Base-by-base conservation (phyloP, 768 basidiomycete species). In the Vararia minispora region DNA sequence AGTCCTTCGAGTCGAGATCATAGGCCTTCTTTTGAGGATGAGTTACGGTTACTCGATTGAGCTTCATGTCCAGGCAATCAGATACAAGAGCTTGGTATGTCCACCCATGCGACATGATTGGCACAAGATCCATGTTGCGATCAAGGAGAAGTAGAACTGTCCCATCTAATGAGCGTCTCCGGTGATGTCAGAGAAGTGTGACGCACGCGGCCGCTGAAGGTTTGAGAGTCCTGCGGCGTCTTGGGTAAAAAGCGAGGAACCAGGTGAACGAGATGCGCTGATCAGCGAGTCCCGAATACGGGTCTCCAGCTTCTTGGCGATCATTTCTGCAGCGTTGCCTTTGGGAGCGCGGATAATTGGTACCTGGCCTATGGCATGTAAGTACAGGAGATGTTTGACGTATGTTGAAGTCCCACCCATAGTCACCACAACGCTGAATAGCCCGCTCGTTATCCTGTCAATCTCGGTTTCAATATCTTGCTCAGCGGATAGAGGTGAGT, bases 241-340 rank as follows among this genome's bases (percentile, higher is more conserved):
- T 56, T 84, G 81, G 1, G 77, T 62, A 54, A 91, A 91, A 33
- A 87, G 65, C 6, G 80, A 76, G 0, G 72, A 57, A 22, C 60
- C 58, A 42, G 74, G 74, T 6, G 74, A 68, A 13, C 84, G 70
- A 28, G 81, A 77, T 24, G 78, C 70, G 28, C 71, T 77, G 40
- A 89, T 61, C 40, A 91, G 60, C 46, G 80, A 76, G 53, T 98
- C 94, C 35, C 94, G 68, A 49, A 98, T 81, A 59, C 88, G 89
- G 11, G 76, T 72, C 52, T 99, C 95, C 9, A 99, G 68, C 57
- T 88, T 95, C 62, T 90, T 83, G 7, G 92, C 92, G n/a, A 98
- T 79, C 92, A 97, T 95, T 60, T 99, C 95, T 14, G 92, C 95
- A 4, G 95, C 95, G 58, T 98, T 97, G 1, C 94, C 94, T 57